A percentile compares a stretch with the other conserved stretches of the same genome.
phyloP scores from a whole-genome alignment of 139 green algal species.

The Ulvella scutata region DNA sequence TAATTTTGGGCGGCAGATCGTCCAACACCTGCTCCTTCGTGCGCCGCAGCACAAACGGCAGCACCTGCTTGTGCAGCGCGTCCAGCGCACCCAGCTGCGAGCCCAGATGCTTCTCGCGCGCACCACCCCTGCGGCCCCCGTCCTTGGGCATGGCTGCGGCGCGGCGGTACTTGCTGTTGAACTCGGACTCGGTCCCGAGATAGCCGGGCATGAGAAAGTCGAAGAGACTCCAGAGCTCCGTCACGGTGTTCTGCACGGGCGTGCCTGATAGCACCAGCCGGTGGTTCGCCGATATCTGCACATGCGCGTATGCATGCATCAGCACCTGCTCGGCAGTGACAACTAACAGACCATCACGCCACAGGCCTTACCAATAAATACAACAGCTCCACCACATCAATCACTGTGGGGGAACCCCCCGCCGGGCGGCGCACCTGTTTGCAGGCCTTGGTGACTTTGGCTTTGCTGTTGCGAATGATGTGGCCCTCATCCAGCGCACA shows the following conservation, averaged over 20 bases:
- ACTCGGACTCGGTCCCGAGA: constrained; percentile 57
- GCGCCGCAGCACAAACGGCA: constrained; percentile 87
- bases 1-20: constrained; percentile 92
- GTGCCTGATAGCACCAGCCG: constrained; percentile 81
- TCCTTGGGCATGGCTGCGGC: constrained; percentile 29
- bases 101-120: background rate
- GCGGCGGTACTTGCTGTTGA: constrained; percentile 70
- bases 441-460: constrained; percentile 40
- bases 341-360: no score
- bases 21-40: constrained; percentile 93
- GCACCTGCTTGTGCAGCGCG: constrained; percentile 76
- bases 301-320: no score
- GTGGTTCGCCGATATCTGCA: constrained; percentile 39
- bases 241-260: constrained; percentile 86
- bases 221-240: constrained; percentile 94
- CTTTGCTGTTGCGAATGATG: constrained; percentile 77
- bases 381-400: no score
- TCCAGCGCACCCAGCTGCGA: constrained; percentile 60
- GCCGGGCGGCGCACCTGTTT: constrained; percentile 14
- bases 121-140: background rate
- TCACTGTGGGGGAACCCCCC: no score
- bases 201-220: constrained; percentile 97
- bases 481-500: constrained; percentile 93
- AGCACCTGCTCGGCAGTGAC: no score
- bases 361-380: no score